Evolutionary conservation across 2,329 filamentous ascomycete species (phyloP).

Genomic region (Xylaria sp.): DNA sequence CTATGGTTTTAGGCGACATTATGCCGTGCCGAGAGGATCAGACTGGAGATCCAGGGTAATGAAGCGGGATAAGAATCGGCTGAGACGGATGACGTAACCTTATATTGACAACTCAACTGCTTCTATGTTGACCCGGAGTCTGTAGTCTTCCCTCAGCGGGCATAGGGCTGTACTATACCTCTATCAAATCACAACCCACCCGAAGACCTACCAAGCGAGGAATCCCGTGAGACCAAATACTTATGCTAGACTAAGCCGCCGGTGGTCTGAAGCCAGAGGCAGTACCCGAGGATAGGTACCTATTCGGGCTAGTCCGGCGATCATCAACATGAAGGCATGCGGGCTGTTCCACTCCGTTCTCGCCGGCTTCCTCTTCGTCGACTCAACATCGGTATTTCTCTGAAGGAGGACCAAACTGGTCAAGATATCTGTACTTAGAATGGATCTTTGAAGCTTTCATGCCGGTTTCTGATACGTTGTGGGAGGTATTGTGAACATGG

Average conservation of each 20-base stretch:
- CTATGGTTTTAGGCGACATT: background rate
- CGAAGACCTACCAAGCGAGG: background rate
- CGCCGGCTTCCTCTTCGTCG: background rate
- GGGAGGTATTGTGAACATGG: too few relatives aligned
- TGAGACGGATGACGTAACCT: background rate
- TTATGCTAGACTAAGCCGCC: background rate
- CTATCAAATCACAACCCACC: background rate
- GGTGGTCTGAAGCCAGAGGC: background rate
- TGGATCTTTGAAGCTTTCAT: background rate
- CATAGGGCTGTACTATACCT: background rate
- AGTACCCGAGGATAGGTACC: background rate
- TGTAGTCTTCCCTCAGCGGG: background rate
- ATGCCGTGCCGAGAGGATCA: background rate
- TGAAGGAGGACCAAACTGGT: background rate
- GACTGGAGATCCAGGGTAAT: background rate
- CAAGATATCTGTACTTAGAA: background rate
- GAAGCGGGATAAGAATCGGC: background rate
- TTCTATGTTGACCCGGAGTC: too few relatives aligned
- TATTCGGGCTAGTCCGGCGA: background rate
- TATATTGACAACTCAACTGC: background rate
- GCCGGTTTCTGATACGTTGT: too few relatives aligned
- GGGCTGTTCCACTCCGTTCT: background rate
- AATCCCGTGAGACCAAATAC: background rate
- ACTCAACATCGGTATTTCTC: background rate
- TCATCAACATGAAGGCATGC: background rate